These are phyloP conservation scores for Penicillium dipodomyicola DNA, from an alignment of 495 filamentous ascomycete species.

Conservation along the genomic window DNA sequence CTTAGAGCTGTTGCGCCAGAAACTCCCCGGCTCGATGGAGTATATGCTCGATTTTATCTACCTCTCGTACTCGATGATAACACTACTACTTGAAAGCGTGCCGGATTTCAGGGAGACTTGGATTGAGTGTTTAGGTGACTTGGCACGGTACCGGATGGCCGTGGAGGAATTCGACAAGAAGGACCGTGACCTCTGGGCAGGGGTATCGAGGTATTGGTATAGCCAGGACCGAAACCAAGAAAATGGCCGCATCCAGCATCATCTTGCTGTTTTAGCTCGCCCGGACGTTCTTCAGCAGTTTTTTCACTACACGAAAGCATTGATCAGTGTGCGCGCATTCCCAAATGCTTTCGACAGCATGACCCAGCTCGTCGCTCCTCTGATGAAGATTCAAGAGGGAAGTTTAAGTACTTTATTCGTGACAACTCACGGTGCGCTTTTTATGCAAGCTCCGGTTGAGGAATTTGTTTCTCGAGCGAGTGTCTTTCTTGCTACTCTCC, in stretches of 20 bases:
- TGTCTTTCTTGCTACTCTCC: conserved; percentile 52
- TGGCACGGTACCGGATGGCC: conserved; percentile 73
- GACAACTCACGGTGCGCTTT: conserved; percentile 63
- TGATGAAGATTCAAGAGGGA: conserved; percentile 39
- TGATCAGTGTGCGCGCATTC: conserved; percentile 53
- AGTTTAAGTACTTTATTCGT: conserved; percentile 54
- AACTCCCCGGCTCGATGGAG: conserved; percentile 67
- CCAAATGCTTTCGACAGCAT: conserved; percentile 65
- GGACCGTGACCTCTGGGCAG: conserved; percentile 76
- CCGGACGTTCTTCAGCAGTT: conserved; percentile 73
- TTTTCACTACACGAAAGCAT: conserved; percentile 63
- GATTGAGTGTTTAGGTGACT: conserved; percentile 86
- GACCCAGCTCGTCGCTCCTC: conserved; percentile 65
- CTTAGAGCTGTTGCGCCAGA: conserved; percentile 67
- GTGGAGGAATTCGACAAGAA: conserved; percentile 69
- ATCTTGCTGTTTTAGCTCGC: conserved; percentile 76
- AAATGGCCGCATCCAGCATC: conserved; percentile 77
- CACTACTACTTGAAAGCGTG: conserved; percentile 72
- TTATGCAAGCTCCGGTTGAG: conserved; percentile 51
- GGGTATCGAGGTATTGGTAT: conserved; percentile 78
- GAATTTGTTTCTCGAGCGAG: conserved; percentile 46
- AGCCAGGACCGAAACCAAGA: conserved; percentile 68
- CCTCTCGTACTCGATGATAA: conserved; percentile 78
- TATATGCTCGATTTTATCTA: conserved; percentile 83
- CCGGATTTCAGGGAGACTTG: conserved; percentile 77